Percentiles rank a stretch among this genome's conserved stretches.
phyloP scores from a whole-genome alignment of 164 flowering plant genomes.

The Aristolochia californica region DNA sequence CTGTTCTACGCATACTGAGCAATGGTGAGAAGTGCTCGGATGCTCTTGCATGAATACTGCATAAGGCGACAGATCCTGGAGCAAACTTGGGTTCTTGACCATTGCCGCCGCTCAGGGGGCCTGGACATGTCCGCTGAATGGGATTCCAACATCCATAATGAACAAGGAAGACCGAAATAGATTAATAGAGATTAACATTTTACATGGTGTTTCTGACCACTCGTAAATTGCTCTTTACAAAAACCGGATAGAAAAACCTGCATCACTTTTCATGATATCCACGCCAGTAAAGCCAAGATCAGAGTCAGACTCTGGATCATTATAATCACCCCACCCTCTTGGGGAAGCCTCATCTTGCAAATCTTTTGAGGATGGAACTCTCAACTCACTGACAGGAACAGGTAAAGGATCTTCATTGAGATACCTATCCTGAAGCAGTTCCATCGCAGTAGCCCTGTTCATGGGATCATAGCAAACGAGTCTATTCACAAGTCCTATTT shows the following conservation, averaged over 20 bases:
- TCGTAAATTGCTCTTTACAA: constrained; percentile 19
- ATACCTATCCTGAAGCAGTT: constrained; percentile 66
- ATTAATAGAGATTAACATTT: too few species aligned
- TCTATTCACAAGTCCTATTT: constrained; percentile 38
- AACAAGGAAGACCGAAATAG: too few species aligned
- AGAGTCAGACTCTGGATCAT: constrained; percentile 52
- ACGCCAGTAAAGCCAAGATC: constrained; percentile 54
- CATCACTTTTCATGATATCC: constrained; percentile 28
- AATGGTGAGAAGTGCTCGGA: too few species aligned
- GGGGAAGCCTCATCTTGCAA: constrained; percentile 44
- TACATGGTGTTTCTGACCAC: too few species aligned
- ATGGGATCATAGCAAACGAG: constrained; percentile 68
- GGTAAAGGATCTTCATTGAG: constrained; percentile 70
- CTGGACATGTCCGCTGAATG: too few species aligned
- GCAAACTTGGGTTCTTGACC: too few species aligned
- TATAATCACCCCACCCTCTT: constrained; percentile 32
- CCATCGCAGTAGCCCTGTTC: constrained; percentile 64
- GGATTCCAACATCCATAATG: too few species aligned
- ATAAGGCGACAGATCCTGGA: too few species aligned
- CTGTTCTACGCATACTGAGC: too few species aligned
- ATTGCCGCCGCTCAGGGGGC: too few species aligned
- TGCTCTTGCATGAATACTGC: too few species aligned
- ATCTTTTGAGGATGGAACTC: constrained; percentile 42
- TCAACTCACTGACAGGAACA: constrained; percentile 49
- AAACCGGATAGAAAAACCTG: constrained; percentile 66